phyloP scores from a whole-genome alignment of 331 rosid genomes.

The Pyrus hybrid region DNA sequence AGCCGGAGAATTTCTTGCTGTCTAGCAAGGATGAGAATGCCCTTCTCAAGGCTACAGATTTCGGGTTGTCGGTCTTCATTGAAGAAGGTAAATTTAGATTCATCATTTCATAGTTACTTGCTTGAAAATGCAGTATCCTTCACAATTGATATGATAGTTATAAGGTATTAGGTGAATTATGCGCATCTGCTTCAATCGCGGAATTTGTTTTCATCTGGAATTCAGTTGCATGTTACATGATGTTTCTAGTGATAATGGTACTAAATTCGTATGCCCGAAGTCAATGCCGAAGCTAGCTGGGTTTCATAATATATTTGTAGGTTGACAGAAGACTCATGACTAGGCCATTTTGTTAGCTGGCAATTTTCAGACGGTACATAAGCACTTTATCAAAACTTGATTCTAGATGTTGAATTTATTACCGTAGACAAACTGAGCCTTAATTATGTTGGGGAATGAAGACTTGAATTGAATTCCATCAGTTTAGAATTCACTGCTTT shows the following conservation, averaged over 20 bases:
- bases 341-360: background rate
- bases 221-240: too few species aligned
- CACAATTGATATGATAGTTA: background rate
- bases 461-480: background rate
- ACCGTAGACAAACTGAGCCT: background rate
- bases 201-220: too few species aligned
- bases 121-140: too few species aligned
- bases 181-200: background rate
- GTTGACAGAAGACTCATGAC: background rate
- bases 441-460: background rate
- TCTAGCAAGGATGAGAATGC: constrained; percentile 70
- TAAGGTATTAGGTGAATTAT: background rate
- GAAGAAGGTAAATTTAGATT: constrained; percentile 55
- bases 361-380: background rate
- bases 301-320: background rate
- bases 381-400: background rate
- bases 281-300: background rate
- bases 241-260: too few species aligned
- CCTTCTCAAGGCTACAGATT: constrained; percentile 81
- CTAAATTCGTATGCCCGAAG: background rate
- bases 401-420: background rate
- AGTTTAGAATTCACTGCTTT: background rate
- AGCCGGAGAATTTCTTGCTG: constrained; percentile 93
- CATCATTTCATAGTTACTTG: too few species aligned
- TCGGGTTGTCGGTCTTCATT: constrained; percentile 84